These are phyloP conservation scores for Candida anglica DNA, from an alignment of 805 yeast species.

Conservation along the genomic window DNA sequence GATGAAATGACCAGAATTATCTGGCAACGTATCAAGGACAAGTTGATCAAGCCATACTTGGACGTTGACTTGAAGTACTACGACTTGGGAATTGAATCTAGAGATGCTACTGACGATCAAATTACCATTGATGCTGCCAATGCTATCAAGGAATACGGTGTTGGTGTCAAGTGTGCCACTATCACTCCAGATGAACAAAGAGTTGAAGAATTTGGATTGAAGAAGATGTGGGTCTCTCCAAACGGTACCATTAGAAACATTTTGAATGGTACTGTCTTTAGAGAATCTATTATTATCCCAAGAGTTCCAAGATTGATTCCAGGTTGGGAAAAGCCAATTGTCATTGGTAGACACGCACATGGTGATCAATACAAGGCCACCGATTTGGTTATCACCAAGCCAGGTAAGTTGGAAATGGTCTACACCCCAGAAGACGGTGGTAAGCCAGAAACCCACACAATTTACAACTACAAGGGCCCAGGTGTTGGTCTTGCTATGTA, in stretches of 20 bases:
- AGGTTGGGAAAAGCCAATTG: constrained; percentile 78
- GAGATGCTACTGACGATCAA: constrained; percentile 71
- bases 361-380: constrained; percentile 86
- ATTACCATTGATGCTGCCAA: constrained; percentile 76
- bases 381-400: constrained; percentile 61
- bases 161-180: constrained; percentile 82
- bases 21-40: constrained; percentile 70
- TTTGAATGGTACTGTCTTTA: constrained; percentile 77
- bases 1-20: constrained; percentile 86
- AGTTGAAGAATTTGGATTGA: constrained; percentile 68
- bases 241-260: constrained; percentile 83
- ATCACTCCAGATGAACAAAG: constrained; percentile 82
- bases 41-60: constrained; percentile 63
- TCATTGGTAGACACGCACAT: constrained; percentile 82
- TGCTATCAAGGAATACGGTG: constrained; percentile 71
- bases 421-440: constrained; percentile 62
- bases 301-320: constrained; percentile 75
- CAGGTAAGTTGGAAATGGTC: constrained; percentile 63
- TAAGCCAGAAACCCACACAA: constrained; percentile 43
- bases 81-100: constrained; percentile 63
- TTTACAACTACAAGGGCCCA: constrained; percentile 58
- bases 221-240: constrained; percentile 84
- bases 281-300: constrained; percentile 79
- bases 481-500: constrained; percentile 84
- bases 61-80: constrained; percentile 74